phyloP scores from a whole-genome alignment of 306 rosid species.

The Acacia crassicarpa region DNA sequence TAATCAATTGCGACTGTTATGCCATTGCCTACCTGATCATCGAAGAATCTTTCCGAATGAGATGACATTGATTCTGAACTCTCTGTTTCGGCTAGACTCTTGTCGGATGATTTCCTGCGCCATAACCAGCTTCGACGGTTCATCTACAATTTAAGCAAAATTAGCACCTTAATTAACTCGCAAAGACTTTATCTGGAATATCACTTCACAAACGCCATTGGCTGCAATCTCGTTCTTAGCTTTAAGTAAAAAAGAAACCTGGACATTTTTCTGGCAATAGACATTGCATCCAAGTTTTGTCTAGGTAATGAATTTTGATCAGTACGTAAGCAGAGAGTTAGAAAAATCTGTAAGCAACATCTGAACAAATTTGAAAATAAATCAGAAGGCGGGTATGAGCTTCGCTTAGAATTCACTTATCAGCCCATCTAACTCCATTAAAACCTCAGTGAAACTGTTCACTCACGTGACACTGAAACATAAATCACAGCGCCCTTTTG shows the following conservation, averaged over 20 bases:
- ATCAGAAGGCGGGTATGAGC: slow-evolving; percentile 33
- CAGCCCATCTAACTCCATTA: slow-evolving; percentile 44
- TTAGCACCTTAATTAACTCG: slow-evolving; percentile 33
- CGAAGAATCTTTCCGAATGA: slow-evolving; percentile 75
- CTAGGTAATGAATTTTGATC: slow-evolving; percentile 9
- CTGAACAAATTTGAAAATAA: background rate
- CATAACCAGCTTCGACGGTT: slow-evolving; percentile 80
- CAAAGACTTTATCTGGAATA: slow-evolving; percentile 32
- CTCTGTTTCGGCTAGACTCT: slow-evolving; percentile 76
- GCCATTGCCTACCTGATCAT: slow-evolving; percentile 61
- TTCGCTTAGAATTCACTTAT: slow-evolving; percentile 69
- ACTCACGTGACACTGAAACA: background rate
- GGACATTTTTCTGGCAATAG: slow-evolving; percentile 12
- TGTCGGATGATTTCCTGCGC: slow-evolving; percentile 79
- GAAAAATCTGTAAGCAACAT: slow-evolving; percentile 24
- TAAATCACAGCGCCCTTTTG: background rate
- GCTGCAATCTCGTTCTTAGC: slow-evolving; percentile 1
- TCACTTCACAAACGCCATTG: slow-evolving; percentile 29
- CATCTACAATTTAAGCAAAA: slow-evolving; percentile 39
- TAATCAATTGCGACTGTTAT: background rate
- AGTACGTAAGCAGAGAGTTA: slow-evolving; percentile 25
- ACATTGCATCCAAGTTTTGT: slow-evolving; percentile 14
- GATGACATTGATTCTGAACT: slow-evolving; percentile 80
- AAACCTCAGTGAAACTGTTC: slow-evolving; percentile 23
- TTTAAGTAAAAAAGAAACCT: slow-evolving; percentile 11